A percentile compares a stretch with the other conserved stretches of the same genome.
Evolutionary conservation across 768 basidiomycete genomes (phyloP).

Genomic region (Amanita rubescens): DNA sequence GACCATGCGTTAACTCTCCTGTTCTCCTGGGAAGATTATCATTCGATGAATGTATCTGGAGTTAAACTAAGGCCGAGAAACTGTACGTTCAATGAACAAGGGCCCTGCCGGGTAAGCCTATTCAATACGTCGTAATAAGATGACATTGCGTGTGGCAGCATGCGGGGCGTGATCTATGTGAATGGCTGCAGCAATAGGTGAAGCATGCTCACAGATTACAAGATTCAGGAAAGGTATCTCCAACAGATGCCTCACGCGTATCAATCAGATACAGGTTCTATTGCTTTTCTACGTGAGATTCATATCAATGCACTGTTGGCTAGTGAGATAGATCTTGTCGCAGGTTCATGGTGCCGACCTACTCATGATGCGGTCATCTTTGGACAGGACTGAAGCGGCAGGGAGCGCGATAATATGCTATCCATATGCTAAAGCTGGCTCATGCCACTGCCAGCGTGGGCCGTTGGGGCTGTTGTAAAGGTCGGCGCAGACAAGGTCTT

Average conservation of each 20-base stretch:
- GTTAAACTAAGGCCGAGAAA: not conserved
- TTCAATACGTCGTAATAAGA: too few species aligned
- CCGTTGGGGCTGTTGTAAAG: constrained; percentile 48
- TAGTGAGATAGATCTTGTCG: not conserved
- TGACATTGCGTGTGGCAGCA: not conserved
- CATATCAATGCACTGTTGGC: constrained; percentile 41
- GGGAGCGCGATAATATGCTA: constrained; percentile 13
- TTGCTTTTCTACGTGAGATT: not conserved
- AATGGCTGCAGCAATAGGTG: not conserved
- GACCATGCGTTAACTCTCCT: not conserved
- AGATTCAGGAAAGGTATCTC: not conserved
- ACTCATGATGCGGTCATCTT: constrained; percentile 61
- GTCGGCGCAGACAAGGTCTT: constrained; percentile 57
- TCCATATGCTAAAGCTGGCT: constrained; percentile 52
- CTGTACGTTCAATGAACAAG: not conserved
- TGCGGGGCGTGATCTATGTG: not conserved
- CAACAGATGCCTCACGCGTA: not conserved
- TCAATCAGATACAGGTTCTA: not conserved
- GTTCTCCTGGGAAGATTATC: not conserved
- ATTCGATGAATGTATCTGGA: not conserved
- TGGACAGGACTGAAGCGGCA: constrained; percentile 33
- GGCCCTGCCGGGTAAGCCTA: too few species aligned
- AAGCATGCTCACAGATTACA: not conserved
- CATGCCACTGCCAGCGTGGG: constrained; percentile 60
- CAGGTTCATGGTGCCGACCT: constrained; percentile 10